phyloP scores from a whole-genome alignment of 345 rosid genomes.

The Erysimum cheiranthoides region DNA sequence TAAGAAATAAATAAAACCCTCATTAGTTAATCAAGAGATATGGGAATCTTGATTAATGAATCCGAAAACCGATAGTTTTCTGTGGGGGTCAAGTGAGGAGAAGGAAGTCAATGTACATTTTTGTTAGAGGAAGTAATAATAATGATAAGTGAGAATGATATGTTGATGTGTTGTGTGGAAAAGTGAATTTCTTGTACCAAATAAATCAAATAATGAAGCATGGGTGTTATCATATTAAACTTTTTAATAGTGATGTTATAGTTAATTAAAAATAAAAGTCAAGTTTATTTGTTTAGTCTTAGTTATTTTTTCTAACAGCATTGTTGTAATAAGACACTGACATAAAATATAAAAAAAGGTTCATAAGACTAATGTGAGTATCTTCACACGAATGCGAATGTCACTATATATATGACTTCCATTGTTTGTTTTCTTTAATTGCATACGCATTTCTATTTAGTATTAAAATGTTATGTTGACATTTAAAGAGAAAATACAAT shows the following conservation, averaged over 20 bases:
- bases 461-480: not conserved
- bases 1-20: not conserved
- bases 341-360: not conserved
- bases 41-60: constrained; percentile 3
- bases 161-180: constrained; percentile 11
- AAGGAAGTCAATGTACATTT: constrained; percentile 23
- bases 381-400: constrained; percentile 15
- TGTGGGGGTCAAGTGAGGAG: constrained; percentile 5
- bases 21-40: constrained; percentile 7
- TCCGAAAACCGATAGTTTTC: constrained; percentile 39
- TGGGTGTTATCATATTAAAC: not conserved
- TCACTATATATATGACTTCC: too few relatives aligned
- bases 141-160: constrained; percentile 6
- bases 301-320: not conserved
- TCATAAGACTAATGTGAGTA: constrained; percentile 2
- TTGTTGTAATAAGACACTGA: not conserved
- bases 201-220: not conserved
- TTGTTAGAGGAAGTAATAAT: constrained; percentile 11
- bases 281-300: not conserved
- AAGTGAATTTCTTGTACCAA: constrained; percentile 1
- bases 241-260: not conserved
- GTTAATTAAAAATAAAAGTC: not conserved
- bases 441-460: not conserved
- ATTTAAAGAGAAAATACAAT: not conserved
- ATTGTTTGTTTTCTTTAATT: too few relatives aligned